These are phyloP conservation scores for Amylocarpus encephaloides DNA, from an alignment of 2,329 filamentous ascomycete species.

Conservation along the genomic window DNA sequence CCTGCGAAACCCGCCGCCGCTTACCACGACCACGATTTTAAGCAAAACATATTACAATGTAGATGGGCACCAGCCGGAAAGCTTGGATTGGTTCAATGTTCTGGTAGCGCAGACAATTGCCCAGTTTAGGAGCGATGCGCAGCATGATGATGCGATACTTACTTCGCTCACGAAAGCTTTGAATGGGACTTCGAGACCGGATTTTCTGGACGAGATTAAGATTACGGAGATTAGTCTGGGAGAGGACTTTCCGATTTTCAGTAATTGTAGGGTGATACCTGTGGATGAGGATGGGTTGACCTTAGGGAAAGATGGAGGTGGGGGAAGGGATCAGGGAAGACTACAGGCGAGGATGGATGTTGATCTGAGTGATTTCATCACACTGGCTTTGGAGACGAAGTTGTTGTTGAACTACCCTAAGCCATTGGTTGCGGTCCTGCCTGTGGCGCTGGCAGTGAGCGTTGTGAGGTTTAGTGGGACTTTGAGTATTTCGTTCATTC, in stretches of 20 bases:
- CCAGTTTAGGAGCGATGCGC: conserved; percentile 86
- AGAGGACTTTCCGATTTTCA: conserved; percentile 97
- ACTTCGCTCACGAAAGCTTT: conserved; percentile 76
- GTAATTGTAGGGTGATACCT: conserved; percentile 92
- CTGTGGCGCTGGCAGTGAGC: conserved; percentile 84
- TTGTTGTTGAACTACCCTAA: conserved; percentile 92
- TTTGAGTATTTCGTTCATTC: conserved; percentile 86
- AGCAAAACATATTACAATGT: conserved; percentile 98
- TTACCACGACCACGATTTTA: conserved; percentile 90
- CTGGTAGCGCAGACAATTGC: conserved; percentile 94
- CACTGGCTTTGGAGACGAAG: conserved; percentile 89
- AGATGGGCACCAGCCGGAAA: conserved; percentile 91
- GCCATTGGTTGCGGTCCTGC: conserved; percentile 78
- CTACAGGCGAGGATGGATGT: conserved; percentile 96
- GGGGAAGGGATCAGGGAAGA: conserved; percentile 56
- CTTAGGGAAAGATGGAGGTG: conserved; percentile 35
- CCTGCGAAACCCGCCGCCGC: conserved; percentile 62
- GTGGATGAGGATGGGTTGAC: conserved; percentile 71
- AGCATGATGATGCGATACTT: conserved; percentile 85
- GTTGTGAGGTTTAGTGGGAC: conserved; percentile 94
- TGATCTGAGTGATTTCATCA: conserved; percentile 92
- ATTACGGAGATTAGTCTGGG: conserved; percentile 91
- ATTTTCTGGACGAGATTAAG: conserved; percentile 87
- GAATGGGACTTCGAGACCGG: conserved; percentile 80
- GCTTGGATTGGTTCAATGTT: conserved; percentile 98